Conservation (phyloP, 257 asterid species). For the Forsythia suspensa region DNA sequence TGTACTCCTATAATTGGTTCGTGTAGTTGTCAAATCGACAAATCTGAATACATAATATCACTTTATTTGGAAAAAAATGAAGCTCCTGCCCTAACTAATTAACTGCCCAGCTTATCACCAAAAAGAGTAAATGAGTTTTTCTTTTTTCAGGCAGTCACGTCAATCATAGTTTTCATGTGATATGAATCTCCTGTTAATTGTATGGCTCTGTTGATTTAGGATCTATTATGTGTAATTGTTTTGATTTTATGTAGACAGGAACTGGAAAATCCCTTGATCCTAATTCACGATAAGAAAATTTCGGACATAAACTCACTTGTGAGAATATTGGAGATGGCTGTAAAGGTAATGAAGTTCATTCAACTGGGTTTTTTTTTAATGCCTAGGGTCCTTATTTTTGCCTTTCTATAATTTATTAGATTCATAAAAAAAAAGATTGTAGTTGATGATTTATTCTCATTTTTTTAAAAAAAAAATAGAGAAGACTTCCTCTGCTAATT, state of each 20-base stretch:
- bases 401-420: background rate
- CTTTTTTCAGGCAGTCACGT: background rate
- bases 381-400: background rate
- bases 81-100: background rate
- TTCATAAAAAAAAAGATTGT: background rate
- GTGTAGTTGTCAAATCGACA: slow-evolving; percentile 9
- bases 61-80: slow-evolving; percentile 9
- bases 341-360: slow-evolving; percentile 51
- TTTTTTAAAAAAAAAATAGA: slow-evolving; percentile 38
- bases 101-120: background rate
- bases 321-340: slow-evolving; percentile 69
- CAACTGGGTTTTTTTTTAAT: slow-evolving; percentile 14
- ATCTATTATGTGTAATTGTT: background rate
- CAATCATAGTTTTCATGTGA: background rate
- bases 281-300: slow-evolving; percentile 90
- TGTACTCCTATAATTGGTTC: background rate
- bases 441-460: slow-evolving; percentile 14
- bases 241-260: slow-evolving; percentile 56
- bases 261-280: slow-evolving; percentile 84
- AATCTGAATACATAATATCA: background rate
- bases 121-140: background rate
- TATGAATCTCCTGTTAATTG: slow-evolving; percentile 2
- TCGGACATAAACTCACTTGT: slow-evolving; percentile 68
- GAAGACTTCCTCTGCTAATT: slow-evolving; percentile 66
- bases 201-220: background rate